Evolutionary conservation across 148 eudicot genomes (phyloP).

Genomic region (Rhododendron henanense): DNA sequence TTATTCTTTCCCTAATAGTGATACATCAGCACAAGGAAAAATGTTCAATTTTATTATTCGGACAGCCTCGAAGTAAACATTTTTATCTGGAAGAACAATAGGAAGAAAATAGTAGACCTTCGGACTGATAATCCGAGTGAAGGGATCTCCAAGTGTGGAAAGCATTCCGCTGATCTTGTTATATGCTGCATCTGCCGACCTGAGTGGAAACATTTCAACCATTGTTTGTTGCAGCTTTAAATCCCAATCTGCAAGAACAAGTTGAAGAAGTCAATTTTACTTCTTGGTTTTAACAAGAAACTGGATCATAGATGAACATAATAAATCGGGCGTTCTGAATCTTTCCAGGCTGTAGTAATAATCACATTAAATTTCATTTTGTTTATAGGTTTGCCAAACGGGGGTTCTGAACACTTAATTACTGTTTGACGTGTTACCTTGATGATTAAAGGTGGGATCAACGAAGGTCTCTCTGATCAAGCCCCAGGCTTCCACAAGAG

Average conservation of each 20-base stretch:
- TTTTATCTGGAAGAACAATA: background rate
- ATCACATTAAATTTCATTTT: background rate
- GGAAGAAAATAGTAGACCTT: conserved; percentile 42
- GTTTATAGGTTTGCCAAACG: background rate
- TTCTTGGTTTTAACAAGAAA: background rate
- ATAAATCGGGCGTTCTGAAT: background rate
- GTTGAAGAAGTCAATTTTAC: background rate
- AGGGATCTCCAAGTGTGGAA: conserved; percentile 92
- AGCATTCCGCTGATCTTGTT: conserved; percentile 33
- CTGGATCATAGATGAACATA: background rate
- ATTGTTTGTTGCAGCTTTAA: conserved; percentile 85
- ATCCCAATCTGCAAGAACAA: conserved; percentile 72
- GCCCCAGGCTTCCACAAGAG: conserved; percentile 94
- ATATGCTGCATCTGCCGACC: conserved; percentile 89
- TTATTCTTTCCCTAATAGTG: background rate
- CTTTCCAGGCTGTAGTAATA: background rate
- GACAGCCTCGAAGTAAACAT: background rate
- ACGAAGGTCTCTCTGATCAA: conserved; percentile 85
- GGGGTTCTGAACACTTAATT: background rate
- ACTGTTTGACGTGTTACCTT: conserved; percentile 39
- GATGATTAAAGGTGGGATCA: conserved; percentile 92
- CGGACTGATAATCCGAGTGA: conserved; percentile 86
- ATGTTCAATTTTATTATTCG: background rate
- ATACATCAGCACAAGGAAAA: background rate
- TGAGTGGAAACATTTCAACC: conserved; percentile 97